A percentile compares a stretch with the other conserved stretches of the same genome.
Conservation (phyloP, 2,329 filamentous ascomycete genomes). For the Dactylonectria macrodidyma region DNA sequence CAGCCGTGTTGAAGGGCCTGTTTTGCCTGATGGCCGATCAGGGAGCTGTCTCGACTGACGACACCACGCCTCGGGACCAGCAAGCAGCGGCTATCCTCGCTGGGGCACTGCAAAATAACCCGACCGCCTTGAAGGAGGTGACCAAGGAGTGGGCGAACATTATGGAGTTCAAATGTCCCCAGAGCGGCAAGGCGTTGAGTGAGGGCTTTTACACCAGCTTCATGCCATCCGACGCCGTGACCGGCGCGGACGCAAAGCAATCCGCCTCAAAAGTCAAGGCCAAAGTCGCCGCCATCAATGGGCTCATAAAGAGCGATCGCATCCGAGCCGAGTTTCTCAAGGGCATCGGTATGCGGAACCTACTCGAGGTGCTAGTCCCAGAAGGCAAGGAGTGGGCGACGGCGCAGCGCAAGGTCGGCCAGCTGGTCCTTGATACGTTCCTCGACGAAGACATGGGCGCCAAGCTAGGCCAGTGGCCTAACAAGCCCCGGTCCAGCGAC, state of each 20-base stretch:
- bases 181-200: slow-evolving; percentile 49
- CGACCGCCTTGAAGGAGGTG: slow-evolving; percentile 69
- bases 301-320: slow-evolving; percentile 67
- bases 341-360: slow-evolving; percentile 66
- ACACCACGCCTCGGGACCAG: slow-evolving; percentile 59
- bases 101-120: slow-evolving; percentile 76
- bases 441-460: slow-evolving; percentile 77
- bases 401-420: slow-evolving; percentile 68
- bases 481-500: slow-evolving; percentile 51
- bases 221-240: slow-evolving; percentile 48
- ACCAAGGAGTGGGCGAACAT: slow-evolving; percentile 63
- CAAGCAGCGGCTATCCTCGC: slow-evolving; percentile 71
- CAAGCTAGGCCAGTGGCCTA: slow-evolving; percentile 70
- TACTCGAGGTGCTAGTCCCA: slow-evolving; percentile 67
- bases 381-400: slow-evolving; percentile 64
- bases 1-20: slow-evolving; percentile 67
- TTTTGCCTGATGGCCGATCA: slow-evolving; percentile 66
- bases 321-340: slow-evolving; percentile 71
- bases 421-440: slow-evolving; percentile 75
- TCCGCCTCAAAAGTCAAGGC: slow-evolving; percentile 52
- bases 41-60: slow-evolving; percentile 44
- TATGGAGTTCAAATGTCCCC: slow-evolving; percentile 56
- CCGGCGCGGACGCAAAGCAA: slow-evolving; percentile 42
- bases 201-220: slow-evolving; percentile 60
- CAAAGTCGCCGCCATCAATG: slow-evolving; percentile 67